Evolutionary conservation across 2,329 filamentous ascomycete species (phyloP), one percentile per base, ranked within the genome.

Genomic region (Alternaria infectoria): DNA sequence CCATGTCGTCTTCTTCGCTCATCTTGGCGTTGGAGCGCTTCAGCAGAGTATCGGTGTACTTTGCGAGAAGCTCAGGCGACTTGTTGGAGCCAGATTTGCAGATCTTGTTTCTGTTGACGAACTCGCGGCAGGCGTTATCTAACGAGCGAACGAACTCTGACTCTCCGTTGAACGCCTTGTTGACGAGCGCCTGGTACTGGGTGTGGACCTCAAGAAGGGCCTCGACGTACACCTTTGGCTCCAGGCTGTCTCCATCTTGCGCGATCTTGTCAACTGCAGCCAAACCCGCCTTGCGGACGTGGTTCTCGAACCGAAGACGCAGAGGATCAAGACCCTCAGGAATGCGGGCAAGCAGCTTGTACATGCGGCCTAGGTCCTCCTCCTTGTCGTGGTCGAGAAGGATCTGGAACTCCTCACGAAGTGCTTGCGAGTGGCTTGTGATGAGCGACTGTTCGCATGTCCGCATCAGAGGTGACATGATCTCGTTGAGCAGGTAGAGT

Each of bases 181-280:
- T 93, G 28, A 99, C 96, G 56, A 99, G 86, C 40, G 90, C 91
- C 74, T 95, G 92, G 77, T 99, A 99, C 74, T 97, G 92, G 0
- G 91, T 93, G 81, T 99, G 95, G 3, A 97, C 94, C 77, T 97
- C 94, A 23, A 99, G 88, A 21, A 99, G 85, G 26, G 96, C 93
- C 79, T 98, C 94, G 49, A 99, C 94, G 75, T 99, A 99, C 54
- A 96, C 89, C 84, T 97, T 98, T 9, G 96, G 96, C 78, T 99
- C 96, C 49, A 98, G 87, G 78, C 90, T 93, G 66, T 98, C 95
- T 21, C 92, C 92, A 66, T 96, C 93, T 1, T 91, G 88, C 7
- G 94, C 90, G 50, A 98, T 91, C 85, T 97, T 98, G 72, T 96
- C 90, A 17, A 98, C 93, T 0, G 96, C 95, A 40, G 90, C 88